phyloP scores from a whole-genome alignment of 306 rosid species.

The Rosa lucieae region DNA sequence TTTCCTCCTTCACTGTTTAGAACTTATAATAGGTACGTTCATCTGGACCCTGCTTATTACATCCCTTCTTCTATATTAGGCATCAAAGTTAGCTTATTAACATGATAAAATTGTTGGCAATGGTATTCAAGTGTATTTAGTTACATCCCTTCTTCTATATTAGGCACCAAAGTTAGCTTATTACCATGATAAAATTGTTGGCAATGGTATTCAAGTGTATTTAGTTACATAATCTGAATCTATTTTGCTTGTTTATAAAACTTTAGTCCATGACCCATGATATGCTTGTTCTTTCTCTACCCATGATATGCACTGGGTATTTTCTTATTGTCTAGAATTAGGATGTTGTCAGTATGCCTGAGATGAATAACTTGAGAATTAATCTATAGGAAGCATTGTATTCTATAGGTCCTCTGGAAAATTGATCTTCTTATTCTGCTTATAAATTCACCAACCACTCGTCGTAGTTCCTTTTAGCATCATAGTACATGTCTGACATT shows the following conservation, averaged over 20 bases:
- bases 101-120: slow-evolving; percentile 1
- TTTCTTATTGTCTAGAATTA: not conserved
- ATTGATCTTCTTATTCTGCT: not conserved
- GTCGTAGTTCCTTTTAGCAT: not conserved
- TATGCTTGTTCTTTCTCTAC: not conserved
- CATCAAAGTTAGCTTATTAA: not conserved
- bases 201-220: not conserved
- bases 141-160: not conserved
- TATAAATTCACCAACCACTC: not conserved
- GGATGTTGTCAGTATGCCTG: not conserved
- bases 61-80: not conserved
- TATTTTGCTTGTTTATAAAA: not conserved
- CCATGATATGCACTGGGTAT: not conserved
- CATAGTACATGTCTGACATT: not conserved
- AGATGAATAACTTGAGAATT: not conserved
- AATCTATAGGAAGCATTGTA: not conserved
- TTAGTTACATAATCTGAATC: not conserved
- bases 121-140: not conserved
- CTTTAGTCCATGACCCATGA: not conserved
- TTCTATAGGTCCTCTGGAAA: not conserved
- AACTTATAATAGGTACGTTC: not conserved
- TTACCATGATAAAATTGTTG: slow-evolving; percentile 1
- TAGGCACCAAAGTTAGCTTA: not conserved
- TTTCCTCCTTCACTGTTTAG: not conserved
- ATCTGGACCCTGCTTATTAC: not conserved